Percentiles rank a stretch among this genome's conserved stretches.
Evolutionary conservation across 148 eudicot species (phyloP).

Genomic region (Euryodendron excelsum): DNA sequence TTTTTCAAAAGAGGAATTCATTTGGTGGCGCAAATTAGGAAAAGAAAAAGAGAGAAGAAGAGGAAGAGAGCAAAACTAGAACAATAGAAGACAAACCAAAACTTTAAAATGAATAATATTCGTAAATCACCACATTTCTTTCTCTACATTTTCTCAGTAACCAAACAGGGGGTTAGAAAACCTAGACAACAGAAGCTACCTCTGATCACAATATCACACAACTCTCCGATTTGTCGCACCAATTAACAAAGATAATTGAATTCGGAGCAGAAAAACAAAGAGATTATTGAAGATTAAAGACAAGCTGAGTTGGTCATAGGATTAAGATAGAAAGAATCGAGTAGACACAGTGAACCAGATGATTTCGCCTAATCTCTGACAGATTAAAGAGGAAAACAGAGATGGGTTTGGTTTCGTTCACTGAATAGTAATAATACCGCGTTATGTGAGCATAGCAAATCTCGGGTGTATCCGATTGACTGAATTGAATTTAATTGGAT

Average conservation of each 20-base stretch:
- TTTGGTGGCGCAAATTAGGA: not conserved
- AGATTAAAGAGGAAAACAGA: not conserved
- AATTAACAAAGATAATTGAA: not conserved
- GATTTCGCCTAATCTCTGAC: not conserved
- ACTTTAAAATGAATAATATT: not conserved
- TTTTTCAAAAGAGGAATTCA: not conserved
- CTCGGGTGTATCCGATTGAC: slow-evolving; percentile 4
- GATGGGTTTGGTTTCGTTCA: not conserved
- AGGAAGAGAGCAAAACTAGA: not conserved
- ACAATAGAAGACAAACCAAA: not conserved
- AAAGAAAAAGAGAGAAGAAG: not conserved
- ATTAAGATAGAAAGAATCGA: too few species aligned
- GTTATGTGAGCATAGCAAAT: slow-evolving; percentile 12
- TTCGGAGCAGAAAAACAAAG: not conserved
- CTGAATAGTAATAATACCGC: slow-evolving; percentile 12
- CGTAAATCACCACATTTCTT: not conserved
- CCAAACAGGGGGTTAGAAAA: not conserved
- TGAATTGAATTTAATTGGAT: slow-evolving; percentile 1
- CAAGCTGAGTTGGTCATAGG: not conserved
- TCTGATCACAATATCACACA: slow-evolving; percentile 1
- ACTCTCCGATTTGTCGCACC: not conserved
- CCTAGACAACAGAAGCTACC: not conserved
- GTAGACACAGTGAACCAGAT: too few species aligned
- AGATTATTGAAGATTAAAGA: not conserved
- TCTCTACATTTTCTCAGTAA: not conserved